These are phyloP conservation scores for Ophiostoma pallidulum DNA, from an alignment of 2,329 filamentous ascomycete species.

Conservation along the genomic window DNA sequence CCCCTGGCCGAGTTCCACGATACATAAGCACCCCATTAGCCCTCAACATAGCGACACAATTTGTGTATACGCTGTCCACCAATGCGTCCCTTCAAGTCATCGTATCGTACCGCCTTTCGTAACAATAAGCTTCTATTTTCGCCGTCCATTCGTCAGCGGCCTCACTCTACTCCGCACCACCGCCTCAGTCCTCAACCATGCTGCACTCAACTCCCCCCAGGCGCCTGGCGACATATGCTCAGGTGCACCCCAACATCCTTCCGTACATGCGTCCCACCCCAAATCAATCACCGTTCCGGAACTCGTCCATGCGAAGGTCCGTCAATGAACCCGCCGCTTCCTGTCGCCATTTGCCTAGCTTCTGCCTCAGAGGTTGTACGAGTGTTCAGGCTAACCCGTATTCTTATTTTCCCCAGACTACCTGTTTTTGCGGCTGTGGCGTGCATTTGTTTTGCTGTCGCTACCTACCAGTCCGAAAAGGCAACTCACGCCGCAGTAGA, in stretches of 20 bases:
- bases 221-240: conserved; percentile 18
- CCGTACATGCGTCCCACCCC: conserved; percentile 23
- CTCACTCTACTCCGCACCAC: neutral
- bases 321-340: too few species aligned
- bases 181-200: too few species aligned
- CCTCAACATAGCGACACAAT: too few species aligned
- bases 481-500: conserved; percentile 5
- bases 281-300: conserved; percentile 5
- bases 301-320: conserved; percentile 7
- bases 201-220: too few species aligned
- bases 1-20: too few species aligned
- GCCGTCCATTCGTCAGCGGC: too few species aligned
- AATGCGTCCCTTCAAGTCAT: too few species aligned
- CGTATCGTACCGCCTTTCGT: too few species aligned
- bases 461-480: conserved; percentile 7
- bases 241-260: conserved; percentile 25
- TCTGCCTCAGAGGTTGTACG: too few species aligned
- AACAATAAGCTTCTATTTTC: too few species aligned
- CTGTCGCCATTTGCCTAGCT: too few species aligned
- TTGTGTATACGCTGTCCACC: too few species aligned
- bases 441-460: conserved; percentile 11
- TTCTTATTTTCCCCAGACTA: conserved; percentile 1
- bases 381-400: neutral
- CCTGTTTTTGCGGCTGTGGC: conserved; percentile 8
- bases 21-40: neutral